Evolutionary conservation across 1,284 basidiomycete genomes (phyloP).

Genomic region (Ganoderma sinense): DNA sequence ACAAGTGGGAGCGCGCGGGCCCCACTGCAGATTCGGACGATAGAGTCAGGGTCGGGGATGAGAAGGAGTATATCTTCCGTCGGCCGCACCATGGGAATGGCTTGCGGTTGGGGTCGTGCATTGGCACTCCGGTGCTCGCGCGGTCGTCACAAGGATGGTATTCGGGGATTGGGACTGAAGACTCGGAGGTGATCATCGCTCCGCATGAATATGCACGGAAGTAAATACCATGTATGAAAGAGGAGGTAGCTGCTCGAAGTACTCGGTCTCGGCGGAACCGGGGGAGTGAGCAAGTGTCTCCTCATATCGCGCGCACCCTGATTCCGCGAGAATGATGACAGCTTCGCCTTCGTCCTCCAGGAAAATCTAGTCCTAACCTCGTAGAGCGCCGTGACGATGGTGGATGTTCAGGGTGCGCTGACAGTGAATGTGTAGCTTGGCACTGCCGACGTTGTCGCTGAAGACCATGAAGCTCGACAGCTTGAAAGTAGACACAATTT

Average conservation of each 20-base stretch:
- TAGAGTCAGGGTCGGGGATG: background rate
- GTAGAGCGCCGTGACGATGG: too few relatives aligned
- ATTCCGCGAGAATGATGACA: too few relatives aligned
- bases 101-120: slow-evolving; percentile 2
- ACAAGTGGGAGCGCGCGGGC: slow-evolving; percentile 1
- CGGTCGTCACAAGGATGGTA: slow-evolving; percentile 3
- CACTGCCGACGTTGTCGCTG: too few relatives aligned
- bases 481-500: too few relatives aligned
- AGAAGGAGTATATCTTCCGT: slow-evolving; percentile 4
- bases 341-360: too few relatives aligned
- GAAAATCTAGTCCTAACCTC: too few relatives aligned
- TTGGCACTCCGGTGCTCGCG: background rate
- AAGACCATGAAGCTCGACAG: too few relatives aligned
- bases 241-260: background rate
- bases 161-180: background rate
- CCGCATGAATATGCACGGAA: background rate
- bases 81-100: slow-evolving; percentile 22
- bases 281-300: too few relatives aligned
- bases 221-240: background rate
- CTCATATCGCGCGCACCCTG: too few relatives aligned
- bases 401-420: too few relatives aligned
- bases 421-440: too few relatives aligned
- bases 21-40: slow-evolving; percentile 1
- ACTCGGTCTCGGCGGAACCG: too few relatives aligned
- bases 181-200: background rate